Percentiles rank a stretch among this genome's conserved stretches.
These are phyloP conservation scores for Cyclotella sp. DNA, from an alignment of 108 stramenopile species.

Conservation along the genomic window DNA sequence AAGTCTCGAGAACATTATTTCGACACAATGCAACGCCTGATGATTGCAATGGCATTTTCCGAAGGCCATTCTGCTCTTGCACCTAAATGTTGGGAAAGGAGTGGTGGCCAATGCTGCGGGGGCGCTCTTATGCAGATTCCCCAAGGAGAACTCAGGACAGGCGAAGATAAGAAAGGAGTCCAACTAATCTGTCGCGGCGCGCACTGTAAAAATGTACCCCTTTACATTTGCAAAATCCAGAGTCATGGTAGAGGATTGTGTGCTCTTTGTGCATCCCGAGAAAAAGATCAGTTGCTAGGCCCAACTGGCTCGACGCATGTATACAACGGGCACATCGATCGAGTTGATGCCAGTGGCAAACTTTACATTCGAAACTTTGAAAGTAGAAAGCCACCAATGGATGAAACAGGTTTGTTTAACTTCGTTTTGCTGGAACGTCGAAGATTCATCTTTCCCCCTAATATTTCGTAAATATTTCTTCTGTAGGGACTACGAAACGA, in stretches of 20 bases:
- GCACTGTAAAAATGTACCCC: slow-evolving; percentile 22
- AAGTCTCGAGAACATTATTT: slow-evolving; percentile 47
- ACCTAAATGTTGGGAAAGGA: slow-evolving; percentile 41
- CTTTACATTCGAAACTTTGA: slow-evolving; percentile 34
- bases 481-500: slow-evolving; percentile 4
- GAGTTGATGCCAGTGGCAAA: slow-evolving; percentile 33
- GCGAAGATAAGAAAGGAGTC: background rate
- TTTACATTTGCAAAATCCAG: slow-evolving; percentile 24
- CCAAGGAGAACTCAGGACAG: background rate
- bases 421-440: too few relatives aligned
- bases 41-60: slow-evolving; percentile 58
- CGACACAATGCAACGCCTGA: slow-evolving; percentile 40
- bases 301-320: slow-evolving; percentile 45
- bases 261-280: slow-evolving; percentile 6
- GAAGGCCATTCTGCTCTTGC: slow-evolving; percentile 53
- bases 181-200: slow-evolving; percentile 29
- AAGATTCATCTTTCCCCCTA: background rate
- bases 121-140: slow-evolving; percentile 30
- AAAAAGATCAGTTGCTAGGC: slow-evolving; percentile 20
- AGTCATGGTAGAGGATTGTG: slow-evolving; percentile 34
- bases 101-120: slow-evolving; percentile 17
- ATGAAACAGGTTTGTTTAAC: slow-evolving; percentile 17
- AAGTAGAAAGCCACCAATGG: slow-evolving; percentile 43
- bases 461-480: background rate
- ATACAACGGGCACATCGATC: slow-evolving; percentile 36